Evolutionary conservation across 768 basidiomycete genomes (phyloP).

Genomic region (Botryobasidium botryosum): DNA sequence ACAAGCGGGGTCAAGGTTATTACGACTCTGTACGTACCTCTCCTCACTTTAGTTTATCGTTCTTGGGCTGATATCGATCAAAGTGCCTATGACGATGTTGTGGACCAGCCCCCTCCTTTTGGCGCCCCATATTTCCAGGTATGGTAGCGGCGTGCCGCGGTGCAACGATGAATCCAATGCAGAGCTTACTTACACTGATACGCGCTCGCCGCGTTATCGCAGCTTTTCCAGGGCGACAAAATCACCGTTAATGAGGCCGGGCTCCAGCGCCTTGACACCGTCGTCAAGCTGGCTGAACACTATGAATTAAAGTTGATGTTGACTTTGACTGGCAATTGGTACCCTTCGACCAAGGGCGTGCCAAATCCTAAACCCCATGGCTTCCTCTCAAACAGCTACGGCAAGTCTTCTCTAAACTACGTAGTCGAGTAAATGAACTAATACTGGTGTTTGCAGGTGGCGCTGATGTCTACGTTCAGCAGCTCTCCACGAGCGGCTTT

Average conservation of each 20-base stretch:
- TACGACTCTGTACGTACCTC: constrained; percentile 1
- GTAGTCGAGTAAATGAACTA: constrained; percentile 9
- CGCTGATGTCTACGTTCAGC: too few species aligned
- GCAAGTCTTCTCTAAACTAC: too few species aligned
- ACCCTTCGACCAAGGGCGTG: neutral
- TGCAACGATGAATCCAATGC: constrained; percentile 5
- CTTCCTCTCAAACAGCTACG: too few species aligned
- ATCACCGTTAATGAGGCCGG: constrained; percentile 3
- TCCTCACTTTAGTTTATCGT: too few species aligned
- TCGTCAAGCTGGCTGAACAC: constrained; percentile 7
- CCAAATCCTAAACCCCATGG: neutral
- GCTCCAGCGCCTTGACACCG: too few species aligned
- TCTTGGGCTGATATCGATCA: too few species aligned
- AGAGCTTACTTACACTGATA: constrained; percentile 11
- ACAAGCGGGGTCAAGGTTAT: constrained; percentile 12
- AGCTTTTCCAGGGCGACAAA: neutral
- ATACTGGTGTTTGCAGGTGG: too few species aligned
- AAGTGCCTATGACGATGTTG: neutral
- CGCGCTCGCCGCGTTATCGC: constrained; percentile 3
- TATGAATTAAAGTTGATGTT: constrained; percentile 11
- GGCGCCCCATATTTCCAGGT: constrained; percentile 4
- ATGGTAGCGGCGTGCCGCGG: constrained; percentile 7
- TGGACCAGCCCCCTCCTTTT: neutral
- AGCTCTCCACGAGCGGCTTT: too few species aligned
- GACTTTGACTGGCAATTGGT: constrained; percentile 12